phyloP scores from a whole-genome alignment of 2,329 filamentous ascomycete species.

The Talaromyces marneffei region DNA sequence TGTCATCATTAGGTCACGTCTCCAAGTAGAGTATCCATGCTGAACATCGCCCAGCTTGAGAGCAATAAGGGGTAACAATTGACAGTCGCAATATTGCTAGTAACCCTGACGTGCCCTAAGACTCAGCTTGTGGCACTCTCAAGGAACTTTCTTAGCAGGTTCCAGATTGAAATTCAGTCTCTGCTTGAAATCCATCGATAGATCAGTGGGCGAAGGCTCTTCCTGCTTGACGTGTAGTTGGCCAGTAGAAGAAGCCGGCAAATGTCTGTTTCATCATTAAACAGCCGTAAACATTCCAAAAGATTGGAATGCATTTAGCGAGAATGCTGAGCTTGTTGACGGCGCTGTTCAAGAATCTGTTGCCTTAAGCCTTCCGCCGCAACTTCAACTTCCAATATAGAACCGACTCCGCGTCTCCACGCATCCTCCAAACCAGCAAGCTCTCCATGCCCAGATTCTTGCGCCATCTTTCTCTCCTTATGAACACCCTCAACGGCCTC shows the following conservation, averaged over 20 bases:
- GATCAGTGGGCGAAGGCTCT: background rate
- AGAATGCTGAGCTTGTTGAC: constrained; percentile 32
- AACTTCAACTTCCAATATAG: constrained; percentile 78
- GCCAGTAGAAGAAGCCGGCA: background rate
- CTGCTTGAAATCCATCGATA: background rate
- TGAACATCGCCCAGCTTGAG: too few species aligned
- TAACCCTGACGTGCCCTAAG: background rate
- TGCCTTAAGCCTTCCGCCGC: constrained; percentile 67
- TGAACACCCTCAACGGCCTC: constrained; percentile 69
- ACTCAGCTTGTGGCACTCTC: background rate
- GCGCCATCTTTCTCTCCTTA: constrained; percentile 60
- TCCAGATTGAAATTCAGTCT: too few species aligned
- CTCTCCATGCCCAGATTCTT: constrained; percentile 68
- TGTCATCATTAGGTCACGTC: too few species aligned
- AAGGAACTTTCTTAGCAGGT: background rate
- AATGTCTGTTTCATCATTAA: background rate
- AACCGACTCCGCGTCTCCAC: constrained; percentile 73
- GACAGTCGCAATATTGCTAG: background rate
- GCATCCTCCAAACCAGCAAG: constrained; percentile 66
- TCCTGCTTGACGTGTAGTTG: background rate
- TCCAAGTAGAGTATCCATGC: too few species aligned
- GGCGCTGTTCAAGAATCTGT: constrained; percentile 60
- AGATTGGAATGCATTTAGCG: constrained; percentile 17
- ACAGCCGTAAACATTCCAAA: too few species aligned
- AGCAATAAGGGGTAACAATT: too few species aligned